These are phyloP conservation scores for Panicum miliaceum DNA, from an alignment of 176 grass and related monocot genomes.

Conservation along the genomic window DNA sequence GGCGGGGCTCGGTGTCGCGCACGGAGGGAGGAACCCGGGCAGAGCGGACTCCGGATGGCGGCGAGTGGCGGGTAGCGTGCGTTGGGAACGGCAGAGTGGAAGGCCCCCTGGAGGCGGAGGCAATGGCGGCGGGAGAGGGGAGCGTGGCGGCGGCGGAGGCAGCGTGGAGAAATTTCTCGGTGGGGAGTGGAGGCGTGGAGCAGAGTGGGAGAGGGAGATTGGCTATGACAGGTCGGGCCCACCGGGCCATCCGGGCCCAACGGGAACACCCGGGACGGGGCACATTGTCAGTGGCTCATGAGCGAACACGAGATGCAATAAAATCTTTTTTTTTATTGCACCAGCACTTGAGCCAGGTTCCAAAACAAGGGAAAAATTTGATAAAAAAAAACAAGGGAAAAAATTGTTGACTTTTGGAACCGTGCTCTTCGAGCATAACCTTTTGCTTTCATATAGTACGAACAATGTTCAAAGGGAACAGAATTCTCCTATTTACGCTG, in stretches of 20 bases:
- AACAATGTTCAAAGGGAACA: neutral
- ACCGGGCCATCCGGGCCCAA: neutral
- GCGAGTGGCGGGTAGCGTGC: neutral
- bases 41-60: no score
- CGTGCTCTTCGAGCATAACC: neutral
- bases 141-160: neutral
- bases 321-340: no score
- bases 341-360: no score
- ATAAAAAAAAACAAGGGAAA: neutral
- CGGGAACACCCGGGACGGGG: no score
- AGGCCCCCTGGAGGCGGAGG: neutral
- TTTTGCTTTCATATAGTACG: conserved; percentile 11
- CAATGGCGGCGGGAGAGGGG: neutral
- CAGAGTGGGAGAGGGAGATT: neutral
- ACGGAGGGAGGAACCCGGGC: neutral
- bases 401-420: neutral
- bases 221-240: neutral
- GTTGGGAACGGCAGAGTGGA: neutral
- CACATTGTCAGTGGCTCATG: neutral
- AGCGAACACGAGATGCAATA: neutral
- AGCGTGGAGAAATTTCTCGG: neutral
- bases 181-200: neutral
- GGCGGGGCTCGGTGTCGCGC: neutral
- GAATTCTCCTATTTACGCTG: conserved; percentile 14
- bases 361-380: no score